These are phyloP conservation scores for Coemansia sp. DNA, from an alignment of 192 early-diverging fungal genomes.

Conservation along the genomic window DNA sequence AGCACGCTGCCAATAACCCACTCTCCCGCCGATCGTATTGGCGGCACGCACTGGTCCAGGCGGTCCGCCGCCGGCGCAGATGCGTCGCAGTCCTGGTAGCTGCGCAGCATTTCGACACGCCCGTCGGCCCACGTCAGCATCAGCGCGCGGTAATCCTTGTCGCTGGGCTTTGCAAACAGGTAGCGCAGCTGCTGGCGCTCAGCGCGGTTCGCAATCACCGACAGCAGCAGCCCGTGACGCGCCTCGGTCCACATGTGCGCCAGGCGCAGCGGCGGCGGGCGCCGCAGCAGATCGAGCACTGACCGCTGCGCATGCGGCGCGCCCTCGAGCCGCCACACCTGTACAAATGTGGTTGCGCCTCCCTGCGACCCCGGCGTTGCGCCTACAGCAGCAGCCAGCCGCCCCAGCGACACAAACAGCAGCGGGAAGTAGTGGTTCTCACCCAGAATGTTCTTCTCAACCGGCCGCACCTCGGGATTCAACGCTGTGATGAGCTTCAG, in stretches of 20 bases:
- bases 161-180: conserved; percentile 48
- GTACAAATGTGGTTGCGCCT: conserved; percentile 28
- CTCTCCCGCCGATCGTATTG: conserved; percentile 9
- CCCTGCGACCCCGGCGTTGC: neutral
- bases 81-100: conserved; percentile 30
- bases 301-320: conserved; percentile 43
- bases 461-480: conserved; percentile 43
- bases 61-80: conserved; percentile 5
- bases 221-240: conserved; percentile 36
- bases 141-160: conserved; percentile 49
- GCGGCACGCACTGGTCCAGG: conserved; percentile 40
- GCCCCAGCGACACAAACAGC: conserved; percentile 41
- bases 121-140: conserved; percentile 53
- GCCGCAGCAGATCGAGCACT: conserved; percentile 30
- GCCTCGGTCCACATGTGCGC: conserved; percentile 42
- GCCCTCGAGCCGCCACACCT: conserved; percentile 48
- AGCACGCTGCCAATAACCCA: conserved; percentile 47
- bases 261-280: conserved; percentile 38
- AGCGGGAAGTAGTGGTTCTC: conserved; percentile 49
- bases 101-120: conserved; percentile 48
- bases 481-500: conserved; percentile 51
- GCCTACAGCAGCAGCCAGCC: neutral
- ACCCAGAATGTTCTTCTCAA: conserved; percentile 45
- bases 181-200: conserved; percentile 55
- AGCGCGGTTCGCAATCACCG: conserved; percentile 46